Percentiles rank a stretch among this genome's conserved stretches.
phyloP scores from a whole-genome alignment of 2,329 filamentous ascomycete species.

The Paracorniculantispora psalliotae region DNA sequence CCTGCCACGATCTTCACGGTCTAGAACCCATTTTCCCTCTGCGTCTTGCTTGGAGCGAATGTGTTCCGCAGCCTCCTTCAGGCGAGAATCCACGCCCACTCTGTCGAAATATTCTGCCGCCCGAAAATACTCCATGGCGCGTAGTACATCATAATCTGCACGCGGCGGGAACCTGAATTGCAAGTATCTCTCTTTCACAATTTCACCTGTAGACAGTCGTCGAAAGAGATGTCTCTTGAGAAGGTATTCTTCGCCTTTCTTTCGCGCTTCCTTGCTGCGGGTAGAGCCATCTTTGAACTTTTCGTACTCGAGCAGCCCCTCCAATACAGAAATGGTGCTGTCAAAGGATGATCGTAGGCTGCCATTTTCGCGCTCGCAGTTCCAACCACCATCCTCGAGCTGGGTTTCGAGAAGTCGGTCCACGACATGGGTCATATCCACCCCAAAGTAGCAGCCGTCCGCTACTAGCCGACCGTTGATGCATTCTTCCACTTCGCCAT shows the following conservation, averaged over 20 bases:
- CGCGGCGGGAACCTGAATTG: constrained; percentile 5
- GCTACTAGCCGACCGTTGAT: constrained; percentile 16
- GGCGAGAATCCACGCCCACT: not conserved
- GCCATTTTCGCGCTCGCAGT: constrained; percentile 15
- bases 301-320: constrained; percentile 15
- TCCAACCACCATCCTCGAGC: constrained; percentile 15
- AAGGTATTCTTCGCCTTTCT: constrained; percentile 16
- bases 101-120: not conserved
- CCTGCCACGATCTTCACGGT: not conserved
- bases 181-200: constrained; percentile 10
- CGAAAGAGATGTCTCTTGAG: constrained; percentile 13
- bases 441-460: constrained; percentile 14
- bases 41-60: constrained; percentile 7
- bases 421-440: constrained; percentile 14
- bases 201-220: constrained; percentile 5
- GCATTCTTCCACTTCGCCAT: constrained; percentile 17
- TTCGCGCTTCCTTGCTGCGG: constrained; percentile 3
- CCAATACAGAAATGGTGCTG: constrained; percentile 14
- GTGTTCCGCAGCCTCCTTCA: constrained; percentile 9
- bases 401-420: constrained; percentile 11
- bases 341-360: constrained; percentile 14
- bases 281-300: constrained; percentile 1
- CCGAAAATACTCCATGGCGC: constrained; percentile 14
- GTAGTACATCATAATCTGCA: constrained; percentile 11
- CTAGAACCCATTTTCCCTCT: not conserved